A percentile compares a stretch with the other conserved stretches of the same genome.
These are phyloP conservation scores for Aegle marmelos DNA, from an alignment of 345 rosid genomes.

Conservation along the genomic window DNA sequence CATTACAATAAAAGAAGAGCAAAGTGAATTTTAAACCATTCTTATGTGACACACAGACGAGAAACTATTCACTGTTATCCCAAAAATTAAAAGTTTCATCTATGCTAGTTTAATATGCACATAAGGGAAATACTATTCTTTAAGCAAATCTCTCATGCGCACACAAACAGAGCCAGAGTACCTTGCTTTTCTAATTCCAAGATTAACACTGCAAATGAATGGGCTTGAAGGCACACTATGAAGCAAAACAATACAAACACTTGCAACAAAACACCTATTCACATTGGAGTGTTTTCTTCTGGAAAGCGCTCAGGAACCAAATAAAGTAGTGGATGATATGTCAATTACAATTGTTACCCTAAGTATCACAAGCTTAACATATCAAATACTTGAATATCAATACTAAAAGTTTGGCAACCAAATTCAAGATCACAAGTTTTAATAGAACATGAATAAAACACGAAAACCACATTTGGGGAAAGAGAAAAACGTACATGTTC, in stretches of 20 bases:
- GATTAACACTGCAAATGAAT: not conserved
- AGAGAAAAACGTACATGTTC: conserved; percentile 60
- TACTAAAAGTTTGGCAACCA: not conserved
- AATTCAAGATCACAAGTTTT: not conserved
- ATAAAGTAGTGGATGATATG: not conserved
- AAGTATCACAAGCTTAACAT: not conserved
- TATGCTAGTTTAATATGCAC: not conserved
- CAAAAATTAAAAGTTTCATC: too few species aligned
- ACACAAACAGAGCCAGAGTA: not conserved
- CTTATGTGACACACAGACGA: not conserved
- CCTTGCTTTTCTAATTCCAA: not conserved
- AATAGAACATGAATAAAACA: conserved; percentile 1
- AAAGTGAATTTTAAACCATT: not conserved
- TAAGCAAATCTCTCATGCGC: not conserved
- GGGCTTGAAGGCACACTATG: not conserved
- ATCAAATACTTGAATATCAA: not conserved
- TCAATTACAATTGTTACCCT: not conserved
- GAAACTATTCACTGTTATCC: not conserved
- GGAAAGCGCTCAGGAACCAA: not conserved
- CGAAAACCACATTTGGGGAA: conserved; percentile 2
- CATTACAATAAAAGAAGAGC: too few species aligned
- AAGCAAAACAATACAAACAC: not conserved
- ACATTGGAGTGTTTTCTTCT: not conserved
- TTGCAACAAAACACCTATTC: not conserved
- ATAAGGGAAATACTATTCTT: not conserved